Conservation (phyloP, 2,329 filamentous ascomycete species). For the Trichoderma harzianum region DNA sequence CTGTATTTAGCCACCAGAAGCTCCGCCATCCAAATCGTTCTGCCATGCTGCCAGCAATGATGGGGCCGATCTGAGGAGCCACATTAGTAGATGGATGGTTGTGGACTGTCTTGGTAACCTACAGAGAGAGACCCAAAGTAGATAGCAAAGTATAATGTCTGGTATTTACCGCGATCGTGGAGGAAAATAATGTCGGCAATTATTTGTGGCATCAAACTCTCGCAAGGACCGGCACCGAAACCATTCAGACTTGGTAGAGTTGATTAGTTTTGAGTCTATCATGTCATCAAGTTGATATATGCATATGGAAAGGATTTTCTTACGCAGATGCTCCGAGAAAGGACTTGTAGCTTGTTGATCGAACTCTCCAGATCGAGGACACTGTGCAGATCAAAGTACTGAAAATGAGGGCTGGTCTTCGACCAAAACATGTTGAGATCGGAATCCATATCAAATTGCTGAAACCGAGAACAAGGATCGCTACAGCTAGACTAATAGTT, state of each 20-base stretch:
- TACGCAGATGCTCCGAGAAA: constrained; percentile 11
- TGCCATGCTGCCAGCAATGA: constrained; percentile 10
- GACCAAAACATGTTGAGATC: constrained; percentile 6
- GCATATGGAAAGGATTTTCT: not conserved
- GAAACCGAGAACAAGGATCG: not conserved
- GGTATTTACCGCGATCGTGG: constrained; percentile 8
- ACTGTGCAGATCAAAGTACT: constrained; percentile 3
- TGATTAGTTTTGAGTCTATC: not conserved
- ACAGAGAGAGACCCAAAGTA: constrained; percentile 10
- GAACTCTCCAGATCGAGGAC: constrained; percentile 10
- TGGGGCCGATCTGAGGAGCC: not conserved
- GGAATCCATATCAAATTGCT: constrained; percentile 11
- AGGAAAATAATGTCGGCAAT: constrained; percentile 10
- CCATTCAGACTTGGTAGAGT: not conserved
- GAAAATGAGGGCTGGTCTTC: constrained; percentile 2
- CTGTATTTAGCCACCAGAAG: constrained; percentile 12
- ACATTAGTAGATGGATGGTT: not conserved
- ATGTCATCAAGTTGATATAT: not conserved
- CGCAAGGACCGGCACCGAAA: constrained; percentile 1
- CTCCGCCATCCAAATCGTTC: constrained; percentile 4
- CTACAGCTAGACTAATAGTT: not conserved
- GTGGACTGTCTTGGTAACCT: fast-evolving
- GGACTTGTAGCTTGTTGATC: constrained; percentile 4
- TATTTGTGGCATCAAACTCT: constrained; percentile 15
- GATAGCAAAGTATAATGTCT: constrained; percentile 6